Base-by-base conservation (phyloP, 805 yeast genomes). In the Teunomyces atbi region DNA sequence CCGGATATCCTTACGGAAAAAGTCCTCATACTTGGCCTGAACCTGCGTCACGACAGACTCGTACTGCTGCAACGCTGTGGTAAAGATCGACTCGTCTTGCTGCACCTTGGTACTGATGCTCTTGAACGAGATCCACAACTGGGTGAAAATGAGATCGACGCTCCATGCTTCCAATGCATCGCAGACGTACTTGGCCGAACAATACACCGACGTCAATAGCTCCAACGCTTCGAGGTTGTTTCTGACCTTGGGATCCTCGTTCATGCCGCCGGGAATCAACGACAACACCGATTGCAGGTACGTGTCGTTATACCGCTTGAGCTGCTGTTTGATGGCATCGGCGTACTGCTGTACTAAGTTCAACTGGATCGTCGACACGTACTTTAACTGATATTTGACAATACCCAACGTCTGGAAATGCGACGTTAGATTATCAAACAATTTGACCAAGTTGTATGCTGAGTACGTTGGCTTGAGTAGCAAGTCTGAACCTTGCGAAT, bases 291-390 rank as follows among this genome's bases (percentile, higher is more conserved):
- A 53, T 49, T 62, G 68, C 38, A 59, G 60, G 47, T 59, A 64
- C 5, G 61, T 51, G 12, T 71, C 76, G 40, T 71, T 76, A 50
- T 77, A 72, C 2, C 72, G 71, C 27, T 68, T 66, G 26, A 74
- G 62, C 12, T 76, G 70, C 11, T 65, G 68, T 6, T 47, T 39
- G 16, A 61, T 36, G 6, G 50, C 49, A 7, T 30, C 68, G 61
- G 68, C 71, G 56, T 82, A 84, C 34, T 64, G 65, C 43, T 83
- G 84, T 21, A 85, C 56, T 21, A 86, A 57, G 19, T 71, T 68
- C 37, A 84, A 58, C 59, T 85, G 91, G 37, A 85, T 77, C 18
- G 75, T 78, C 15, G 79, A 67, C 6, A 84, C 67, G 50, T 81
- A 82, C 52, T 76, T 73, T 46, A 82, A 66, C 49, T 83, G 82